Evolutionary conservation across 2,329 filamentous ascomycete genomes (phyloP), one percentile per base, ranked within the genome.

Genomic region (Bretziella fagacearum): DNA sequence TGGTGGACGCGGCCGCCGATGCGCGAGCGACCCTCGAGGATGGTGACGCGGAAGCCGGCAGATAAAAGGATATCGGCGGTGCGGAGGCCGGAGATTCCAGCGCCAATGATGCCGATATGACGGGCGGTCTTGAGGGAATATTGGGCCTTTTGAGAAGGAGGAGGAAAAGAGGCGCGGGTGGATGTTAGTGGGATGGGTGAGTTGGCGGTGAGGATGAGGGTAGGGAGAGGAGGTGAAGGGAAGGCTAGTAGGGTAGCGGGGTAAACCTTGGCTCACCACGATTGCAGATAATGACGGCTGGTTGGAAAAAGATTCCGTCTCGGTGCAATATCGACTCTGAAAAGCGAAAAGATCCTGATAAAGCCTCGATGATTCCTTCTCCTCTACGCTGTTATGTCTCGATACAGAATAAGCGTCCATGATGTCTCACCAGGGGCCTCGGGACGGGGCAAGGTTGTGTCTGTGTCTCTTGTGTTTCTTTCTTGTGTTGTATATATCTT

Each of bases 41-140:
- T 65, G 0, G 79, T 82, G 10, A 85, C 80, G 32, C 69, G 65
- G 55, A 79, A 75, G 13, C 78, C 79, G 57, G 74, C 66, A 47
- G 72, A 67, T 2, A 82, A 61, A 0, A 86, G 63, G 2, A 84
- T 59, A 53, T 83, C 77, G 45, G 80, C 79, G 56, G 78, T 81
- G 52, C 79, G 69, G n/a, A 86, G 64, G 0, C 81, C 81, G 4
- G 80, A 70, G 22, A 84, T 65, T 4, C 81, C 81, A 32, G 78
- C 80, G 15, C 81, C 81, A 32, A 86, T 62, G n/a, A 86, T 64
- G 26, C 73, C 76, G 8, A 51, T 44, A 20, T 51, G 49, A 8
- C 41, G 36, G 10, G 36, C 8, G 17, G 44, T 8, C 11, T 23
- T 17, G 2, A 41, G 23, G 11, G 48, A 42, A 18, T 45, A 20